phyloP scores from a whole-genome alignment of 306 rosid genomes.

The apple (Malus domestica) region DNA sequence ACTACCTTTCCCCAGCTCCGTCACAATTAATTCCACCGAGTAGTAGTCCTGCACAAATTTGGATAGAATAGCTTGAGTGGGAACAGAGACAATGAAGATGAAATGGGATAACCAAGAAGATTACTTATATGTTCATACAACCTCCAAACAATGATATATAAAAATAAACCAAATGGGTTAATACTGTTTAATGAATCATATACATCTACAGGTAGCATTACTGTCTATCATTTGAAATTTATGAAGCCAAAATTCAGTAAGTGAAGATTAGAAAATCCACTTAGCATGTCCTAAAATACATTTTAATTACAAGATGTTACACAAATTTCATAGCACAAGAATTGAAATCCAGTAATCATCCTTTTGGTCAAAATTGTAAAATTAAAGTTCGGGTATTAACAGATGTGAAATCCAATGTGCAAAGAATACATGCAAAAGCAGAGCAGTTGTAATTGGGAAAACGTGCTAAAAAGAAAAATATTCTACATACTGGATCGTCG shows the following conservation, averaged over 20 bases:
- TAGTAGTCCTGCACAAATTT: slow-evolving; percentile 60
- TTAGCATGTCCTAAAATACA: not conserved
- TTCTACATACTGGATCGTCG: slow-evolving; percentile 58
- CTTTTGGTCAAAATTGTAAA: not conserved
- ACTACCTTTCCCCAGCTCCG: slow-evolving; percentile 82
- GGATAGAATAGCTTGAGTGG: slow-evolving; percentile 12
- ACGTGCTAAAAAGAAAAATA: not conserved
- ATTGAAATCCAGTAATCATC: not conserved
- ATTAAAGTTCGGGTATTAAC: not conserved
- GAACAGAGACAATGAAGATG: not conserved
- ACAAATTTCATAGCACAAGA: not conserved
- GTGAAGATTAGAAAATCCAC: too few relatives aligned
- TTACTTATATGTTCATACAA: not conserved
- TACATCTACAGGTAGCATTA: not conserved
- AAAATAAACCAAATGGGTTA: not conserved
- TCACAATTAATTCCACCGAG: slow-evolving; percentile 57
- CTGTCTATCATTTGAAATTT: not conserved
- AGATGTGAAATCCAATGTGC: not conserved
- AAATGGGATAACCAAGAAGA: not conserved
- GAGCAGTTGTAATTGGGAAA: not conserved
- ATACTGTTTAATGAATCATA: not conserved
- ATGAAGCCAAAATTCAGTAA: not conserved
- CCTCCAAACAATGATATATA: not conserved
- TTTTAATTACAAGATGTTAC: not conserved
- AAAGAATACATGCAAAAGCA: not conserved